phyloP scores from a whole-genome alignment of 176 grass and related monocot species.

The Aechmea fasciata region DNA sequence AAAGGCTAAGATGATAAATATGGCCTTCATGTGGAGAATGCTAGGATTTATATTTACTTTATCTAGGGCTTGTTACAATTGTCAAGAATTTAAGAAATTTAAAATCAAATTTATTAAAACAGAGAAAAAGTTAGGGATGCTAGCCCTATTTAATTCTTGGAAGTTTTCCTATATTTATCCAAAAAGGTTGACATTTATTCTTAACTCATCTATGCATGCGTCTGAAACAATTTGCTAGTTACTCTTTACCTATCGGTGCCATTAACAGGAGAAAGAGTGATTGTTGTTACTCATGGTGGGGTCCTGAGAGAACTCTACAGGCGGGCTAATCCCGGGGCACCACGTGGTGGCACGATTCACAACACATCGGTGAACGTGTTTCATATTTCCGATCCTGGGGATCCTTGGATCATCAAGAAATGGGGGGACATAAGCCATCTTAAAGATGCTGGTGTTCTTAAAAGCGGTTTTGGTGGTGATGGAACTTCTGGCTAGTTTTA shows the following conservation, averaged over 20 bases:
- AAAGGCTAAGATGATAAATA: too few species aligned
- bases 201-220: too few species aligned
- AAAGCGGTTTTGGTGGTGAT: slow-evolving; percentile 63
- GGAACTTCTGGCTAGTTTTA: slow-evolving; percentile 42
- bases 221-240: too few species aligned
- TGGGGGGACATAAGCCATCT: slow-evolving; percentile 60
- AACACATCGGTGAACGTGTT: slow-evolving; percentile 67
- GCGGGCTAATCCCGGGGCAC: slow-evolving; percentile 27
- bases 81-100: too few species aligned
- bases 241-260: neutral
- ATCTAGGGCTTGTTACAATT: too few species aligned
- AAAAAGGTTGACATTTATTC: too few species aligned
- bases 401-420: slow-evolving; percentile 54
- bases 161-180: too few species aligned
- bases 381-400: slow-evolving; percentile 42
- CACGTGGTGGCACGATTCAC: slow-evolving; percentile 41
- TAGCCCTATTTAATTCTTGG: too few species aligned
- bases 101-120: too few species aligned
- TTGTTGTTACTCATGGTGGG: slow-evolving; percentile 67
- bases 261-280: slow-evolving; percentile 63
- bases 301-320: slow-evolving; percentile 61
- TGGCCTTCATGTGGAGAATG: too few species aligned
- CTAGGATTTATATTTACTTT: too few species aligned
- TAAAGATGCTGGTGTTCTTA: slow-evolving; percentile 34
- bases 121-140: too few species aligned